Percentiles rank a stretch among this genome's conserved stretches.
Conservation (phyloP, 1,284 basidiomycete genomes). For the Boletellus deceptivus region DNA sequence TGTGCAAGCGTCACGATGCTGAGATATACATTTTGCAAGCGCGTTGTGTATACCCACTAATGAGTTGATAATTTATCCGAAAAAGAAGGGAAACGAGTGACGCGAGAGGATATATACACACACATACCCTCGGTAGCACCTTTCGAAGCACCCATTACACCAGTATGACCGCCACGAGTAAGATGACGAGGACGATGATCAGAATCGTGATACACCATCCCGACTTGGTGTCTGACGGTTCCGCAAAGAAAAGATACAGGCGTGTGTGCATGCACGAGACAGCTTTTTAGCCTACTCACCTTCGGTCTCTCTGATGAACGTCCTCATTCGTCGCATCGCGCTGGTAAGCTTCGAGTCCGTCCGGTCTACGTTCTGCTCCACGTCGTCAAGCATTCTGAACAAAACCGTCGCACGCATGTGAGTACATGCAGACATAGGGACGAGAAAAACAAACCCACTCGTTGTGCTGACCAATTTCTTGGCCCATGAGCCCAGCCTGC, state of each 20-base stretch:
- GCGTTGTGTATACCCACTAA: not conserved
- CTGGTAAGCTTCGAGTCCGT: slow-evolving; percentile 69
- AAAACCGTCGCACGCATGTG: not conserved
- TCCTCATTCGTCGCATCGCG: slow-evolving; percentile 73
- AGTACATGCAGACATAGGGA: too few relatives aligned
- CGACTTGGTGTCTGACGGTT: slow-evolving; percentile 58
- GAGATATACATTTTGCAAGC: too few relatives aligned
- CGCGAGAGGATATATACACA: not conserved
- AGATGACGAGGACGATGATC: slow-evolving; percentile 48
- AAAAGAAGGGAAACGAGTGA: not conserved
- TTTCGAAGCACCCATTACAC: slow-evolving; percentile 32
- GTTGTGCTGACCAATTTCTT: slow-evolving; percentile 84
- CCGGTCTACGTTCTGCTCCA: slow-evolving; percentile 72
- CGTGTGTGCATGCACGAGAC: too few relatives aligned
- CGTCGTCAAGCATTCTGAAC: slow-evolving; percentile 78
- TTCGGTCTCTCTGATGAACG: slow-evolving; percentile 82
- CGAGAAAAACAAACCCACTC: slow-evolving; percentile 53
- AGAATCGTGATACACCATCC: slow-evolving; percentile 66
- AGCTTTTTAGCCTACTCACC: slow-evolving; percentile 39
- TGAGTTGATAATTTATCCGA: slow-evolving; percentile 20
- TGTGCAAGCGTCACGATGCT: too few relatives aligned
- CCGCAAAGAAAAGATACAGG: too few relatives aligned
- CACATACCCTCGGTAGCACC: too few relatives aligned
- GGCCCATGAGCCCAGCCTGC: slow-evolving; percentile 89
- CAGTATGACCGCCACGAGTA: slow-evolving; percentile 51